Evolutionary conservation across 306 rosid species (phyloP).

Genomic region (Medicago truncatula): MtrunA17r5.0-ANR NC_053045.1:11630001-11630500

Average conservation of each 20-base stretch:
- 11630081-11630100: constrained; percentile 24
- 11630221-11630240: too few relatives aligned
- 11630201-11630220: too few relatives aligned
- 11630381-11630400: too few relatives aligned
- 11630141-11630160: not conserved
- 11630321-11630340: too few relatives aligned
- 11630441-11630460: too few relatives aligned
- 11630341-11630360: not conserved
- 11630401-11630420: too few relatives aligned
- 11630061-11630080: not conserved
- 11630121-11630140: constrained; percentile 21
- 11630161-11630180: not conserved
- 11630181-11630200: not conserved
- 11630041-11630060: constrained; percentile 16
- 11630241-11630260: too few relatives aligned
- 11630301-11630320: not conserved
- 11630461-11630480: too few relatives aligned
- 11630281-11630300: not conserved
- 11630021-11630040: constrained; percentile 61
- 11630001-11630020: constrained; percentile 61
- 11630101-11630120: constrained; percentile 26
- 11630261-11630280: not conserved
- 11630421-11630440: too few relatives aligned
- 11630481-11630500: too few relatives aligned
- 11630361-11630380: not conserved